phyloP scores from a whole-genome alignment of 1,139 yeast species.

The Schwanniomyces etchellsii region DNA sequence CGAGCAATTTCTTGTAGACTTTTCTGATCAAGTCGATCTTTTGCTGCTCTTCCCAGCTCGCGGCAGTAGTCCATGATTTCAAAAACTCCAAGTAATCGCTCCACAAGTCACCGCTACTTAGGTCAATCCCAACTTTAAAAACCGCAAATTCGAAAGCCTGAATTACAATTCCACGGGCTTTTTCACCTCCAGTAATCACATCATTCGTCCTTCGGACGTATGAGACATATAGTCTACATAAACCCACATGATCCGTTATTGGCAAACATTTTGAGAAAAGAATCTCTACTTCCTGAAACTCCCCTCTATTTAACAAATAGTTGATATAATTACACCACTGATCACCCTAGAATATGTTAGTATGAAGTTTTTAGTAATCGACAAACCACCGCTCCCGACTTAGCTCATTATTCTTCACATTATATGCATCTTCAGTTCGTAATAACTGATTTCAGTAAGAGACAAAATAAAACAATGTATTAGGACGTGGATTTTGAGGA shows the following conservation, averaged over 20 bases:
- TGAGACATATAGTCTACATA: slow-evolving; percentile 72
- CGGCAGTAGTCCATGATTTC: slow-evolving; percentile 70
- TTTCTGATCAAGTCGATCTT: slow-evolving; percentile 73
- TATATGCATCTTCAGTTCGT: not conserved
- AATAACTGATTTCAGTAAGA: not conserved
- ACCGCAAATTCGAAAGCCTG: slow-evolving; percentile 86
- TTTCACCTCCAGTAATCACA: slow-evolving; percentile 77
- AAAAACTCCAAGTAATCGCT: slow-evolving; percentile 76
- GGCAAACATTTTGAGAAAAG: slow-evolving; percentile 60
- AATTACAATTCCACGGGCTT: slow-evolving; percentile 68
- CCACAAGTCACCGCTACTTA: slow-evolving; percentile 72
- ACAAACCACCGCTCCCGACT: no score
- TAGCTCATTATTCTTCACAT: no score
- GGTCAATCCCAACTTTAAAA: slow-evolving; percentile 72
- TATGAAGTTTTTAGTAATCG: no score
- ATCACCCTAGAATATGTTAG: slow-evolving; percentile 46
- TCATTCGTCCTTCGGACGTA: slow-evolving; percentile 79
- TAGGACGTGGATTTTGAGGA: no score
- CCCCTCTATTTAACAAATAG: slow-evolving; percentile 63
- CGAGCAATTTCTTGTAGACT: slow-evolving; percentile 63
- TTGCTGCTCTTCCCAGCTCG: slow-evolving; percentile 85
- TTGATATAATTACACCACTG: slow-evolving; percentile 74
- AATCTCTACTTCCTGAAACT: slow-evolving; percentile 60
- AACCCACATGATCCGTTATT: slow-evolving; percentile 52
- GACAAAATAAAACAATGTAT: not conserved